Base-by-base conservation (phyloP, 2,329 filamentous ascomycete species). In the Aspergillus nomiae region DNA sequence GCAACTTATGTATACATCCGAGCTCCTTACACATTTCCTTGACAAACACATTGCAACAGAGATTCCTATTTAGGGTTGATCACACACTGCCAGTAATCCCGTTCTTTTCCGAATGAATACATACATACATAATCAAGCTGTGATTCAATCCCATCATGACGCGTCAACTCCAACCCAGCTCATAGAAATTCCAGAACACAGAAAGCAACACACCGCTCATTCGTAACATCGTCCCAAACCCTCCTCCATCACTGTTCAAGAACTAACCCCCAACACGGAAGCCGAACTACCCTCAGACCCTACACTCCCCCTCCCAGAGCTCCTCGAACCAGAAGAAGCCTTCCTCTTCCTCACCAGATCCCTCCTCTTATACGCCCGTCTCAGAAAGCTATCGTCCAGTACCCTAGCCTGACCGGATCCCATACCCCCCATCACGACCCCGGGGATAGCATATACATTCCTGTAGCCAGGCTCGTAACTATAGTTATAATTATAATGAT, bases 321-420 rank as follows among this genome's bases (percentile, higher is more conserved):
- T 59, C 11, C 21, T 21, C 5, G 14, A 1, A 51, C 19, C 16
- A 19, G 21, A 6, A 48, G 6, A 6, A 28, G 3, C 8, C 46
- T 30, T 19, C 46, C 46, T 19, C 26, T 26, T 34, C 38, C 14
- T 12, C 28, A 56, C 59, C 26, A 61, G 26, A 36, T 43, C 45
- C 59, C 41, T 26, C 63, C 61, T 50, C 36, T 65, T 65, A 59
- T 65, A 65, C 30, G 61, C 61, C 26, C 63, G 24, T 3, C 58
- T 46, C 54, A 65, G 24, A 32, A 65, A 65, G 51, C 63, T 65
- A 53, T 63, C 63, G 48, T 65, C 63, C 7, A 65, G 51, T 7
- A 55, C 32, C 8, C 56, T 24, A 12, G 46, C 16, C 26, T 26
- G 34, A 11, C 21, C 28, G 1, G 1, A 30, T 6, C 26, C 19